These are phyloP conservation scores for Penicillium turbatum DNA, from an alignment of 495 filamentous ascomycete species.

Conservation along the genomic window DNA sequence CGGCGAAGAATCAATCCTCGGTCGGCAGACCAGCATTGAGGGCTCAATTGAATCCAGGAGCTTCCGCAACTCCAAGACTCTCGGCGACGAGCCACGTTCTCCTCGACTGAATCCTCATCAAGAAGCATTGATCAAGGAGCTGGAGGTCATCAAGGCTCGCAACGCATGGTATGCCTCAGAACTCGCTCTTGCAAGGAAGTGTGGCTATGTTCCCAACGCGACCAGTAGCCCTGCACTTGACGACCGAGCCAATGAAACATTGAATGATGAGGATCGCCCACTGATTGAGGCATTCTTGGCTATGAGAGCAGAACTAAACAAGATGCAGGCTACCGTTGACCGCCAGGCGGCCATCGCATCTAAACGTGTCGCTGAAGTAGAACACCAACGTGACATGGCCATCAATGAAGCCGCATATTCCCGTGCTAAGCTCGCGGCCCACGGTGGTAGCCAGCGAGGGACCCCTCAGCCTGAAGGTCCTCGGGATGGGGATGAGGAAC, in stretches of 20 bases:
- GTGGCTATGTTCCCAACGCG: slow-evolving; percentile 73
- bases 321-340: slow-evolving; percentile 78
- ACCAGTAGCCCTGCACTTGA: slow-evolving; percentile 73
- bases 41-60: slow-evolving; percentile 41
- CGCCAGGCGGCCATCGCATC: slow-evolving; percentile 79
- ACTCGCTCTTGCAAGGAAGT: slow-evolving; percentile 80
- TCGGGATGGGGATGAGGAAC: slow-evolving; percentile 61
- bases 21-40: slow-evolving; percentile 41
- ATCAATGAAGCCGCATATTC: slow-evolving; percentile 91
- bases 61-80: slow-evolving; percentile 36
- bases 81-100: slow-evolving; percentile 44
- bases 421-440: slow-evolving; percentile 85
- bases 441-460: slow-evolving; percentile 64
- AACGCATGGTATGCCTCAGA: slow-evolving; percentile 98
- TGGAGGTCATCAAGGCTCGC: slow-evolving; percentile 73
- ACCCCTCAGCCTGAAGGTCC: slow-evolving; percentile 65
- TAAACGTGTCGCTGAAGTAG: slow-evolving; percentile 84
- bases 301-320: slow-evolving; percentile 75
- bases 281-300: slow-evolving; percentile 88
- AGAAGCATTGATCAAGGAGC: slow-evolving; percentile 66
- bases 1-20: slow-evolving; percentile 43
- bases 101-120: slow-evolving; percentile 45
- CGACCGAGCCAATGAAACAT: slow-evolving; percentile 65
- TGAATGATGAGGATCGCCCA: slow-evolving; percentile 86
- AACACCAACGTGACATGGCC: slow-evolving; percentile 87